phyloP scores from a whole-genome alignment of 306 rosid genomes.

The Trifolium repens region DNA sequence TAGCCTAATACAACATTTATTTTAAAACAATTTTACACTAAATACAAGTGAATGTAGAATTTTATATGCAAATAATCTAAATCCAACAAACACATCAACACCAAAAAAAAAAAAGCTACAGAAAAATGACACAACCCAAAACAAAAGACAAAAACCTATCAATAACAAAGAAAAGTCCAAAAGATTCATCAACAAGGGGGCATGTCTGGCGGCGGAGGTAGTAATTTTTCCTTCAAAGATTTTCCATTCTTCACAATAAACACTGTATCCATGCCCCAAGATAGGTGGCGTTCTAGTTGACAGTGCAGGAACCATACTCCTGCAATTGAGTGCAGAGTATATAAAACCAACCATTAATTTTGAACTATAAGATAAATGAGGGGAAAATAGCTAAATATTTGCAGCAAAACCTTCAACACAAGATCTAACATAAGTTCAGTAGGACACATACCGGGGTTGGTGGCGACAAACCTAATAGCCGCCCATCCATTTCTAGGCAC shows the following conservation, averaged over 20 bases:
- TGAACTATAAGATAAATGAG: no score
- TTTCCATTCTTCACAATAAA: not conserved
- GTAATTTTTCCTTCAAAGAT: not conserved
- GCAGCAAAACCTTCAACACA: no score
- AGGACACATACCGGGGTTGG: not conserved
- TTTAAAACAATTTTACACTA: no score
- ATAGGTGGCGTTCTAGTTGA: constrained; percentile 6
- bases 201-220: not conserved
- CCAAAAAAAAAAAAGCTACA: no score
- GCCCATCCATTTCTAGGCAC: constrained; percentile 13
- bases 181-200: not conserved
- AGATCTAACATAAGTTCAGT: not conserved
- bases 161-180: not conserved
- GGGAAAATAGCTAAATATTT: no score
- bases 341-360: not conserved
- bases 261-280: constrained; percentile 15
- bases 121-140: no score
- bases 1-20: no score
- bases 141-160: no score
- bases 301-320: constrained; percentile 16
- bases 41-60: no score
- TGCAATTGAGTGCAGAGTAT: not conserved
- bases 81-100: no score
- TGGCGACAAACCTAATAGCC: not conserved
- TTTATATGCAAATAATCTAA: no score